A percentile compares a stretch with the other conserved stretches of the same genome.
Conservation (phyloP, 306 rosid genomes). For the Vigna trinervia region DNA sequence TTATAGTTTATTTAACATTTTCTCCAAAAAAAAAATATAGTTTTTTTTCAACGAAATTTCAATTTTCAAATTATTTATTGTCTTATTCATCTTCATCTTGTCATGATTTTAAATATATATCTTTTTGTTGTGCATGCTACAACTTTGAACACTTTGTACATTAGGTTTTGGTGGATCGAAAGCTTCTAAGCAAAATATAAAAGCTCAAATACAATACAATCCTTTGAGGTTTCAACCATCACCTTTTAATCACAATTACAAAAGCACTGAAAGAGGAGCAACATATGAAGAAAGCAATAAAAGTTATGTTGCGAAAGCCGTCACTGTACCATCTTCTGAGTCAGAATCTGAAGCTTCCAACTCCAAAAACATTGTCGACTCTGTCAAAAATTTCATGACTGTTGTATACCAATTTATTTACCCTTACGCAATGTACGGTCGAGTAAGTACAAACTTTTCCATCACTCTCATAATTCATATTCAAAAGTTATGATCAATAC, state of each 20-base stretch:
- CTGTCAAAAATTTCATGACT: not conserved
- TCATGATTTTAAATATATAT: not conserved
- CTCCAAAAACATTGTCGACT: slow-evolving; percentile 40
- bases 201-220: not conserved
- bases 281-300: not conserved
- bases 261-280: not conserved
- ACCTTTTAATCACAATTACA: not conserved
- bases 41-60: not conserved
- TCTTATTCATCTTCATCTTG: not conserved
- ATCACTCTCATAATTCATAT: not conserved
- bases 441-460: slow-evolving; percentile 51
- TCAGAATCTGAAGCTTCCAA: slow-evolving; percentile 54
- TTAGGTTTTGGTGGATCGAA: slow-evolving; percentile 19
- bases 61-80: not conserved
- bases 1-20: too few relatives aligned
- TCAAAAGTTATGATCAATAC: not conserved
- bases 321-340: slow-evolving; percentile 59
- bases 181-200: slow-evolving; percentile 49
- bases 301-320: slow-evolving; percentile 40
- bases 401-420: slow-evolving; percentile 61
- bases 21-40: too few relatives aligned
- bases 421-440: slow-evolving; percentile 74
- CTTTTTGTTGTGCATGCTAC: not conserved
- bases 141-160: too few relatives aligned
- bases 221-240: not conserved